Base-by-base conservation (phyloP, 768 basidiomycete genomes). In the Rhodosporidiobolus sp. region DNA sequence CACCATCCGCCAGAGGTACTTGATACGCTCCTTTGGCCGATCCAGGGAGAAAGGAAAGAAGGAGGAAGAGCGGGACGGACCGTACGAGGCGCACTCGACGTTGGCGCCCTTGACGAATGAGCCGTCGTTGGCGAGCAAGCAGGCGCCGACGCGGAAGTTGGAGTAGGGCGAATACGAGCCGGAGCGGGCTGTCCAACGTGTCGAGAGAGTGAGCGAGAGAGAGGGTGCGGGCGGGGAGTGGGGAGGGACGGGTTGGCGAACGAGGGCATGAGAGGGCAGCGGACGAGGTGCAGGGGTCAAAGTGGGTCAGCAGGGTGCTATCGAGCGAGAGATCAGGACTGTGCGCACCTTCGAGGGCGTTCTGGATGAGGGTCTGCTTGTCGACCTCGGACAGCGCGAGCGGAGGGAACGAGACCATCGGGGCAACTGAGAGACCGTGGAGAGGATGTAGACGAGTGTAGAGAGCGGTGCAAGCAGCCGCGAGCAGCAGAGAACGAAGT, bases 21-120 rank as follows among this genome's bases (percentile, higher is more conserved):
- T 14, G 38, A 43, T 43, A 7, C 38, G 8, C 14, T 43, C 38
- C 38, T 43, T 14, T 43, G 8, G 8, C 22, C 32, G 28, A 43
- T 49, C 24, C n/a, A 10, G 43, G 35, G 32, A 58, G 26, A 49
- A 34, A 7, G 8, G 11, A 30, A 59, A 8, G 28, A 32, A 58
- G 48, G 35, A 61, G n/a, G n/a, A 56, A n/a, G 8, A 43, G 43
- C 49, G 11, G 35, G 10, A 76, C 81, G 34, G 28, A 94, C 94
- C 93, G 77, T 92, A 91, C 0, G 90, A 89, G 0, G 92, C 93
- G 77, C 96, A 97, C 83, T 99, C 96, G 71, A 98, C 86, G 80
- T 96, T 97, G 43, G 90, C 89, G 10, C 95, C 94, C 72, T 86
- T 88, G 70, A 95, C 86, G 30, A 95, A 86, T 16, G 83, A 80